Base-by-base conservation (phyloP, 768 basidiomycete genomes). In the Gloeostereum incarnatum region DNA sequence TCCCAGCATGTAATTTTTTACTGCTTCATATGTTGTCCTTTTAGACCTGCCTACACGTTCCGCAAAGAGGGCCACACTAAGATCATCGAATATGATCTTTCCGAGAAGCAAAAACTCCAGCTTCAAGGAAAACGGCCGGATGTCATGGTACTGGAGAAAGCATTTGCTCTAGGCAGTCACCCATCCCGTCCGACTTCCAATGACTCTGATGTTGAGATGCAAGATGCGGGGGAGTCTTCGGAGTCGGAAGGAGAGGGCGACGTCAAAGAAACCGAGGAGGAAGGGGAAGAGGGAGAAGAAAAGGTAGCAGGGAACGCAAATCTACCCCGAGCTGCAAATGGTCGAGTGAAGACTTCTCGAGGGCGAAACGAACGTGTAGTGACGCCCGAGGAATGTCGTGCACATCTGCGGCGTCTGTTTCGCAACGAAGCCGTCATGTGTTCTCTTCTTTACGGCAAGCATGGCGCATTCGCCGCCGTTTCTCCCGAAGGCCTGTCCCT, bases 1-100 rank as follows among this genome's bases (percentile, higher is more conserved):
- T 16, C 31, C 13, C 21, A 19, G 7, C 27, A n/a, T n/a, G n/a
- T n/a, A 6, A 26, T 37, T 33, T 40, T 45, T 27, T 19, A 35
- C 19, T 39, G n/a, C 27, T 45, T 20, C 10, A 47, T 26, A 35
- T 30, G 16, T 24, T 42, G 16, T 25, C 10, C 25, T 35, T 30
- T 2, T 46, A 93, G 90, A 20, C 60, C 71, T 48, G 79, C 73
- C 2, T 92, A 88, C 55, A 89, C 91, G 0, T 90, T 86, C 60
- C 82, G 93, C 38, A 97, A 90, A 58, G 96, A 99, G 53, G 90
- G 88, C 0, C 71, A 86, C 57, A 89, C 85, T 36, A 98, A 97
- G 62, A 73, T 99, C 39, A 82, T 98, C 53, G 92, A 98, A 62
- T 88, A 89, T 52, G 92, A 93, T 49, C 70, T 98, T 22, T 68